Evolutionary conservation across 805 yeast species (phyloP).

Genomic region (Spathaspora passalidarum): DNA sequence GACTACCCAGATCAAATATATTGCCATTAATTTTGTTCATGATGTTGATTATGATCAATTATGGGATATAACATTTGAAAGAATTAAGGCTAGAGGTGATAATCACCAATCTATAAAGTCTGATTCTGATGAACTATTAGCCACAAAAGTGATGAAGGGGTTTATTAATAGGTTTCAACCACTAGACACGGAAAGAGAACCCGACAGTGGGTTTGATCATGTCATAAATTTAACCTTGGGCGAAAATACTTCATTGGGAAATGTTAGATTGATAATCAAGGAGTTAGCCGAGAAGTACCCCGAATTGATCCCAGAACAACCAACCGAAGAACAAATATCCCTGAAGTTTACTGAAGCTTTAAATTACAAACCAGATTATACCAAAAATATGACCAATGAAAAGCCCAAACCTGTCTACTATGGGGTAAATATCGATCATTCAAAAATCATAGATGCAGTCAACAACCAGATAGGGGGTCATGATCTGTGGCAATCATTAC

Average conservation of each 20-base stretch:
- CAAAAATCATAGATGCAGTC: conserved; percentile 13
- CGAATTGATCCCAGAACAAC: conserved; percentile 29
- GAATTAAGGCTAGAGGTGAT: conserved; percentile 75
- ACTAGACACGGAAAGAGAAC: conserved; percentile 41
- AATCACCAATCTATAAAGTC: conserved; percentile 81
- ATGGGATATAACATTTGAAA: conserved; percentile 50
- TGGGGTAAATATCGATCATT: conserved; percentile 9
- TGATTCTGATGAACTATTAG: conserved; percentile 44
- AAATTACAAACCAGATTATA: conserved; percentile 48
- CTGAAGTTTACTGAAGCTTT: conserved; percentile 54
- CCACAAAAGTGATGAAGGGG: conserved; percentile 66
- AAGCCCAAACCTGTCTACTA: conserved; percentile 7
- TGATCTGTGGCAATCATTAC: conserved; percentile 22
- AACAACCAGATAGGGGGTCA: conserved; percentile 6
- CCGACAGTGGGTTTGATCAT: conserved; percentile 67
- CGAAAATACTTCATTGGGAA: conserved; percentile 38
- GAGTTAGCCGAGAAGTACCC: conserved; percentile 40
- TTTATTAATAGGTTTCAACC: conserved; percentile 71
- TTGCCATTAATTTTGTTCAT: conserved; percentile 65
- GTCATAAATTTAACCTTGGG: conserved; percentile 55
- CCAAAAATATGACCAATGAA: conserved; percentile 28
- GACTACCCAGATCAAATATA: conserved; percentile 44
- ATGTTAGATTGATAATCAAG: conserved; percentile 43
- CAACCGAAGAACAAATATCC: conserved; percentile 43
- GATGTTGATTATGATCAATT: conserved; percentile 28